Conservation (phyloP, 2,329 filamentous ascomycete species). For the Biscogniauxia sp. region DNA sequence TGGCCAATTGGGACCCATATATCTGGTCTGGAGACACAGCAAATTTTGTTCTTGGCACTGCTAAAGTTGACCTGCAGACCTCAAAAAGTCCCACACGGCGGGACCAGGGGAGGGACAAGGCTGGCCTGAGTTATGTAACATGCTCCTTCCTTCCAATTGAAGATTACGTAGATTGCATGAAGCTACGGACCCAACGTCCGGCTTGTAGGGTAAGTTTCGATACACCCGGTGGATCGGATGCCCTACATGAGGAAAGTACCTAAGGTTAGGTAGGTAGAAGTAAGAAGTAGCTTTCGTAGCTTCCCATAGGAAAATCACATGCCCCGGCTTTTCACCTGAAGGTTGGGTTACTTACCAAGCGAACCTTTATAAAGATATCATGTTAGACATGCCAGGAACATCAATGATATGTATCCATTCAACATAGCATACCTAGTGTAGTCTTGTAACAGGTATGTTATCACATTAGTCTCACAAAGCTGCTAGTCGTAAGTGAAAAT, state of each 20-base stretch:
- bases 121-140: neutral
- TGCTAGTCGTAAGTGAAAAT: neutral
- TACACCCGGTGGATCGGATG: neutral
- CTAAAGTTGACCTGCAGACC: constrained; percentile 27
- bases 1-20: constrained; percentile 25
- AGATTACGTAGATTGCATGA: neutral
- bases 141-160: neutral
- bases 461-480: neutral
- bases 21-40: constrained; percentile 30
- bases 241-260: neutral
- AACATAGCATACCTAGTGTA: too few species aligned
- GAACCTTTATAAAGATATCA: too few species aligned
- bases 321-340: too few species aligned
- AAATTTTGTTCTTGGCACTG: constrained; percentile 29
- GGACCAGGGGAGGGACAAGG: neutral
- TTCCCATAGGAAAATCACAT: too few species aligned
- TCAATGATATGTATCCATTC: too few species aligned
- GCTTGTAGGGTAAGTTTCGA: neutral
- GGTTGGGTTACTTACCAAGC: too few species aligned
- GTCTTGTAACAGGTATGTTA: neutral
- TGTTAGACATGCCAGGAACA: too few species aligned
- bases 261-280: neutral
- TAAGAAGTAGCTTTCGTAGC: too few species aligned
- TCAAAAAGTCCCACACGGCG: constrained; percentile 23
- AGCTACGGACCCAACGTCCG: neutral